A percentile compares a stretch with the other conserved stretches of the same genome.
Conservation (phyloP, 1,284 basidiomycete species). For the Erythrobasidium hasegawianum region DNA sequence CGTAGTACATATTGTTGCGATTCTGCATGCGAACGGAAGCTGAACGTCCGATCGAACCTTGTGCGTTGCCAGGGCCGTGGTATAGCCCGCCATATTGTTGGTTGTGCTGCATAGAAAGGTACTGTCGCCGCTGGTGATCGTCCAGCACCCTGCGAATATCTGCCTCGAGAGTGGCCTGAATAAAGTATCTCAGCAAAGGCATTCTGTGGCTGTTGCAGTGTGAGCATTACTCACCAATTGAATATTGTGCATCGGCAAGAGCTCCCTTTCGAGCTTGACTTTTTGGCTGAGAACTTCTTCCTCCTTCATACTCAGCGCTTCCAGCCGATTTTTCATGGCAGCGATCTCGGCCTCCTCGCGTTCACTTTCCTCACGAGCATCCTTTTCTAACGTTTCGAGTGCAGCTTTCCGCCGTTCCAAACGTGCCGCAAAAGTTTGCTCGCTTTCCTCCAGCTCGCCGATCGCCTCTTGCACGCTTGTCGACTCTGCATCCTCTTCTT, state of each 20-base stretch:
- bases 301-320: constrained; percentile 15
- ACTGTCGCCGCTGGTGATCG: constrained; percentile 23
- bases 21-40: not conserved
- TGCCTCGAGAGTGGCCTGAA: constrained; percentile 33
- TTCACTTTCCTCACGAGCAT: constrained; percentile 18
- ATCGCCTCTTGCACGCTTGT: constrained; percentile 15
- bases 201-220: too few species aligned
- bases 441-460: constrained; percentile 23
- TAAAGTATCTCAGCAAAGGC: not conserved
- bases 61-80: not conserved
- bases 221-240: constrained; percentile 7
- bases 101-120: not conserved
- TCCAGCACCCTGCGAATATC: constrained; percentile 32
- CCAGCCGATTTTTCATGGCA: constrained; percentile 25
- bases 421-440: constrained; percentile 5
- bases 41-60: not conserved
- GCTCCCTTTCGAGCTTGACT: constrained; percentile 29
- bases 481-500: constrained; percentile 32
- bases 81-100: constrained; percentile 1
- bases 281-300: constrained; percentile 31
- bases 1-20: not conserved
- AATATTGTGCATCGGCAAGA: constrained; percentile 25
- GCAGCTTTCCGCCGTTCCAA: constrained; percentile 16
- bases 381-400: constrained; percentile 12
- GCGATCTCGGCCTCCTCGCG: constrained; percentile 29